Evolutionary conservation across 345 rosid genomes (phyloP), one percentile per base, ranked within the genome.

Genomic region (Acer yangbiense): DNA sequence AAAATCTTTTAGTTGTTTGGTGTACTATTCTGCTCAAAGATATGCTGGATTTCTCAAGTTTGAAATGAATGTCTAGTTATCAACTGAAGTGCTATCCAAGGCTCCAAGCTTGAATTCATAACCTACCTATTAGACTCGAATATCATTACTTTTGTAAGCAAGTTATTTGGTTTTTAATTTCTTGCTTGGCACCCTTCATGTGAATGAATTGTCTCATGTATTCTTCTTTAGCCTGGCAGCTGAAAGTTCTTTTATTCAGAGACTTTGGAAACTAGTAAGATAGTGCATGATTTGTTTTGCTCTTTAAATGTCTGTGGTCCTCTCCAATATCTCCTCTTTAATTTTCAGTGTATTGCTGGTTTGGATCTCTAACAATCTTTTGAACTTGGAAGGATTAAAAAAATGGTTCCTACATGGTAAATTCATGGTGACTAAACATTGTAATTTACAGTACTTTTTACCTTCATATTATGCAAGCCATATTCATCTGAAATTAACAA

Each of bases 21-120:
- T 29, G 3, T 48, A 20, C 17, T 7, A 16, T 11, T 20, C 2
- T 2, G 64, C 48, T 54, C 48, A 29, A 52, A 55, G 39, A 71
- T 71, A 58, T 54, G 8, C 55, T 13, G 32, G 55, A 21, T 60
- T 18, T 62, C 41, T 61, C 27, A 25, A 27, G 60, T n/a, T 27
- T 27, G 52, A 27, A 39, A 74, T 64, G 39, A 14, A 25, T 2
- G 11, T 23, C 10, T 13, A 3, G 52, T 70, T n/a, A 50, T 69
- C 39, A 21, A 35, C 72, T 50, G 58, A 11, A 46, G 18, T 29
- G 13, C 21, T 70, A 29, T 29, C 58, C 64, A 62, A 65, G 71
- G 55, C 72, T 29, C 58, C 64, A 62, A 65, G 71, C 65, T 78
- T 55, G 16, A 35, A 72, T 32, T 32, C 18, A 17, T 50, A 74